Evolutionary conservation across 306 rosid genomes (phyloP), one percentile per base, ranked within the genome.

Genomic region (Arachis stenosperma): DNA sequence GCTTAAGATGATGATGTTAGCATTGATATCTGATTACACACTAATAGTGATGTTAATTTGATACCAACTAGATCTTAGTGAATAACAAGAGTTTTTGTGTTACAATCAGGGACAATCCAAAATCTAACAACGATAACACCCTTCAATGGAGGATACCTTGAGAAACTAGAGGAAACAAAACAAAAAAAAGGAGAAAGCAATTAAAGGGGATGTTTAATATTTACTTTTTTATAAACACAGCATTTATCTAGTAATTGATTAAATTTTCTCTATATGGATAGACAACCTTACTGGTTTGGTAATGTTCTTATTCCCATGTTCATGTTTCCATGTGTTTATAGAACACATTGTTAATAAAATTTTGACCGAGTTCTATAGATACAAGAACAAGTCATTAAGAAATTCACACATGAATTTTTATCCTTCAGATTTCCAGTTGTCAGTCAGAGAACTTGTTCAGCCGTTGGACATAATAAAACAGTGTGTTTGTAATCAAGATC

Each of bases 391-490:
- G 37, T 33, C 37, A 33, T 33, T 33, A 33, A 33, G 37, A 33
- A 29, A 40, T 65, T 48, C 10, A 15, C 2, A 13, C 40, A 54
- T 80, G 80, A 37, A 56, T 81, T 81, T 63, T 61, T 70, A 1
- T 81, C 82, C 56, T 85, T 77, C 93, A 91, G 97, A 97, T 88
- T 91, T 81, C 74, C 84, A 70, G 75, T 78, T 91, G 77, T 65
- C 89, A 57, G 53, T 93, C 77, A 88, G 81, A 81, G 84, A 84
- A 76, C 75, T 93, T 48, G 76, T 86, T 83, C 83, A 78, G 78
- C 90, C 96, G 46, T 74, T 83, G 43, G 91, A 89, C 58, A 78
- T 91, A 59, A 91, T 93, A 69, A 89, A 77, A 82, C 58, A 47
- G 61, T 93, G 96, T 68, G 88, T 89, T 67, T 82, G 69, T 50